Conservation (phyloP, 2,329 filamentous ascomycete genomes). For the Thielaviopsis ethacetica region DNA sequence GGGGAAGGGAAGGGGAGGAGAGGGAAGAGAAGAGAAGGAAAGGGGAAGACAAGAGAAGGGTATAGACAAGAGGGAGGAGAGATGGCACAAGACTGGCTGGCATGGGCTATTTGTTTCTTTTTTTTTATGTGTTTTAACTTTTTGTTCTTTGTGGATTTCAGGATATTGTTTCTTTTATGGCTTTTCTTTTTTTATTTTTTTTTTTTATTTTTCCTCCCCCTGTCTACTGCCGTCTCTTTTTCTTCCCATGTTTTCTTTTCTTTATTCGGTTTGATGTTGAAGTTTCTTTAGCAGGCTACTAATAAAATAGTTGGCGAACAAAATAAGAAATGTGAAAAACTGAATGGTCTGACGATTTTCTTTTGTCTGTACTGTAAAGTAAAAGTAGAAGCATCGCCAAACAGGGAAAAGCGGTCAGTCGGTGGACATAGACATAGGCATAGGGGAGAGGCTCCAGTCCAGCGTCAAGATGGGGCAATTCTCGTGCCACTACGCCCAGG, state of each 20-base stretch:
- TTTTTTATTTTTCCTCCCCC: background rate
- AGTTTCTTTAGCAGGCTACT: background rate
- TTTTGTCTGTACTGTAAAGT: too few relatives aligned
- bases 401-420: too few relatives aligned
- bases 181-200: background rate
- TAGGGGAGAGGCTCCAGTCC: too few relatives aligned
- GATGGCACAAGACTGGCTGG: background rate
- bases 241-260: background rate
- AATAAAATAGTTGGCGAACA: too few relatives aligned
- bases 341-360: too few relatives aligned
- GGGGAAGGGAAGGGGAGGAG: too few relatives aligned
- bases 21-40: background rate
- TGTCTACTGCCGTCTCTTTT: conserved; percentile 3
- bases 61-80: too few relatives aligned
- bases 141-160: background rate
- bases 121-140: background rate
- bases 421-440: too few relatives aligned
- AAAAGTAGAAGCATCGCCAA: too few relatives aligned
- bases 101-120: conserved; percentile 2
- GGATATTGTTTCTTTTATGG: background rate
- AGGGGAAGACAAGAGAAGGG: too few relatives aligned
- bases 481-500: background rate
- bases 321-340: too few relatives aligned
- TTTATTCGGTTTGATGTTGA: too few relatives aligned
- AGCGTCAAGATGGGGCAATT: background rate